Evolutionary conservation across 2,329 filamentous ascomycete species (phyloP), one percentile per base, ranked within the genome.

Genomic region (Madurella mycetomatis): DNA sequence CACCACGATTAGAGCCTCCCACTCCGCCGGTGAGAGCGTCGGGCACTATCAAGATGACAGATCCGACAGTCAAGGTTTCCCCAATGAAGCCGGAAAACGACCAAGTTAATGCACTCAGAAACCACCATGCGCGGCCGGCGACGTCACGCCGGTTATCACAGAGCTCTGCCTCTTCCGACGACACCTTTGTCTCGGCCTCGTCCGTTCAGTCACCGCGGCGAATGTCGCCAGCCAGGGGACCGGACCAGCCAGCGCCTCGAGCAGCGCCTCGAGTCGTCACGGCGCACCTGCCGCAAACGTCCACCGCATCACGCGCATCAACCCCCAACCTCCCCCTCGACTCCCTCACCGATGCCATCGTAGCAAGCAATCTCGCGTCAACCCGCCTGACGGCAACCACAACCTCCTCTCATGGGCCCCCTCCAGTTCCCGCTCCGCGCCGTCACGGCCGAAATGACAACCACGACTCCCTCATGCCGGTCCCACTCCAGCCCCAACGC

Each of bases 321-420:
- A 58, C 65, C 18, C 66, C 70, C 19, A 71, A 64, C 49, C 75
- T 85, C 30, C 79, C 80, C 1, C 76, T 88, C 9, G 80, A 85
- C 55, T 84, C 84, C 0, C 79, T 92, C 8, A 84, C 87, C 12
- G 82, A 83, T 62, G 88, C 88, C 58, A 90, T 92, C 54, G 80
- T 92, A 63, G 88, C 87, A 2, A 84, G 87, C 1, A 87, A 85
- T 19, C 75, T 92, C 0, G 88, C 88, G 5, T 83, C 86, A 0
- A 77, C 84, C 2, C 81, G 83, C 58, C 73, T 60, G 1, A 50
- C 57, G 4, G 71, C 51, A 75, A 16, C 68, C 46, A 73, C 67
- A 15, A 49, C 75, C 44, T 71, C 71, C 54, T 45, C 56, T 5
- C 59, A 57, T 70, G 69, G 59, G 67, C 72, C 41, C 63, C 74